Base-by-base conservation (phyloP, 2,329 filamentous ascomycete species). In the Fusarium armeniacum region DNA sequence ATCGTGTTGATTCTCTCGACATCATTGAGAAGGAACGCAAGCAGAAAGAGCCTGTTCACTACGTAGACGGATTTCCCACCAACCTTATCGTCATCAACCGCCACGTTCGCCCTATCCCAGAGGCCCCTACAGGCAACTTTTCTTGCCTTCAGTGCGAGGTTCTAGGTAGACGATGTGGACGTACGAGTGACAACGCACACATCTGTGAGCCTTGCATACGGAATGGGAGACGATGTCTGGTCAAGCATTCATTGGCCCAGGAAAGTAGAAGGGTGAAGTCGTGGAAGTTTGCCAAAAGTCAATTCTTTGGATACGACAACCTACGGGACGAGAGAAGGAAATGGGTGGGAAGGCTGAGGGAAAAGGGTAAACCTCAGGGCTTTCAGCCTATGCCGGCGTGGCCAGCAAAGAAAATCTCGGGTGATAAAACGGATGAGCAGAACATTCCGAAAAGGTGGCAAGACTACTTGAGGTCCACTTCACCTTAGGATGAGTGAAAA, bases 251-350 rank as follows among this genome's bases (percentile, higher is more conserved):
- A 13, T 46, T 13, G 36, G 33, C 33, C 6, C 33, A n/a, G 32
- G 88, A 89, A 58, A 86, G 89, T 76, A 86, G 90, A 73, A 83
- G 89, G 5, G 80, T 89, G 49, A 84, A 54, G 7, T 24, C 32
- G 7, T 55, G 40, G 56, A 47, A n/a, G 32, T 65, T 72, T 44
- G 52, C 54, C 16, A 30, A 47, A 18, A 38, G 26, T 8, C 50
- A 64, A 6, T 15, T 15, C 11, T 40, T n/a, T 4, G 24, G 36
- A 20, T 30, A 36, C 3, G 46, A 30, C 22, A 30, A 41, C 4
- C 24, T 26, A n/a, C 54, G 40, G 12, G 16, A 18, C 7, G 52
- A 61, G 24, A 49, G 32, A 13, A n/a, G 44, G 13, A 46, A 47
- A 22, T 58, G 60, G 58, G n/a, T 71, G n/a, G 11, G 28, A 20